phyloP scores from a whole-genome alignment of 805 yeast species.

The Wickerhamomyces hampshirensis region DNA sequence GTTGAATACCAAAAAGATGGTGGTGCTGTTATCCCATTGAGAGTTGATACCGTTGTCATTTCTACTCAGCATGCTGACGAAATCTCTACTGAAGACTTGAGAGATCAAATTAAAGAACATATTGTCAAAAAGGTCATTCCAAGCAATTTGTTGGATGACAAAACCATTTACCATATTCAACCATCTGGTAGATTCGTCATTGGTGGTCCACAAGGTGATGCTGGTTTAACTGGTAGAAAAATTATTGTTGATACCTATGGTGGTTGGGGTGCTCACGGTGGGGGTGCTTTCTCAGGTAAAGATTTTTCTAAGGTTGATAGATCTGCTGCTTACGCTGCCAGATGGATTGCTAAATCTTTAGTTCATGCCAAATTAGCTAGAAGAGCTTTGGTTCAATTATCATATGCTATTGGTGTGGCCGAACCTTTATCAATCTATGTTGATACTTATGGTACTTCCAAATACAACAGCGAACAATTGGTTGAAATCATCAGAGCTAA shows the following conservation, averaged over 20 bases:
- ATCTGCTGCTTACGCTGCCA: conserved; percentile 99
- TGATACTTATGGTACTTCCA: conserved; percentile 97
- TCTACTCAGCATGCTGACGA: conserved; percentile 98
- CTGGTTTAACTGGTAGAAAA: conserved; percentile 99
- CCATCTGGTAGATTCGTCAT: conserved; percentile 99
- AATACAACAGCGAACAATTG: conserved; percentile 82
- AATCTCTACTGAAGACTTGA: conserved; percentile 88
- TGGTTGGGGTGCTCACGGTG: conserved; percentile 99
- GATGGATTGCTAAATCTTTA: conserved; percentile 99
- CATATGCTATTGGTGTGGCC: conserved; percentile 99
- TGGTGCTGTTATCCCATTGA: conserved; percentile 92
- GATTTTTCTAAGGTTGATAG: conserved; percentile 99
- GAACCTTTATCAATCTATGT: conserved; percentile 98
- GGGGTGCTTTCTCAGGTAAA: conserved; percentile 99
- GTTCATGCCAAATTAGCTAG: conserved; percentile 92
- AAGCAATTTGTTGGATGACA: conserved; percentile 82
- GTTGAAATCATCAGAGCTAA: conserved; percentile 88
- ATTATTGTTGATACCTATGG: conserved; percentile 99
- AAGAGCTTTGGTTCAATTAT: conserved; percentile 97
- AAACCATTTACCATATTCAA: conserved; percentile 96
- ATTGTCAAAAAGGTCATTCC: conserved; percentile 92
- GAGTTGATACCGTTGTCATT: conserved; percentile 97
- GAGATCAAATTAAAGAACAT: conserved; percentile 71
- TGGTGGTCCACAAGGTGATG: conserved; percentile 99
- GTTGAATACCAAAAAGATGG: conserved; percentile 90